phyloP scores from a whole-genome alignment of 805 yeast genomes.

The Metschnikowia bowlesiae region DNA sequence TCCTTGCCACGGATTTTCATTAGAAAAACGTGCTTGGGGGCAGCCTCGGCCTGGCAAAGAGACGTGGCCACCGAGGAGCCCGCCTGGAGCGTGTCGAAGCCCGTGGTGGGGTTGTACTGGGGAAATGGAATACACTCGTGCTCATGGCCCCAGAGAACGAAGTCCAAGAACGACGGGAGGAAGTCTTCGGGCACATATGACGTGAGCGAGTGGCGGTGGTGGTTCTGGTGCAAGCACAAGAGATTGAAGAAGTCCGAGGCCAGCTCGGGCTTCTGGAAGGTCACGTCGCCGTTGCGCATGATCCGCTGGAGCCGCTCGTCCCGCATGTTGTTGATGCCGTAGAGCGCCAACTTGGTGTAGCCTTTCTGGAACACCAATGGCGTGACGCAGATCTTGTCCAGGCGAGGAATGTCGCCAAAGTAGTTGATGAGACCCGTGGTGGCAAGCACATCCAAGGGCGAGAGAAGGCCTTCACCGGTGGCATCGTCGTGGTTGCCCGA shows the following conservation, averaged over 20 bases:
- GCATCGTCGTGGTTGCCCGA: slow-evolving; percentile 97
- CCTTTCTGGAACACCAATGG: slow-evolving; percentile 87
- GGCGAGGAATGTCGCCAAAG: slow-evolving; percentile 76
- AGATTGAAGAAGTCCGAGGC: slow-evolving; percentile 76
- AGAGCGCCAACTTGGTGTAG: slow-evolving; percentile 71
- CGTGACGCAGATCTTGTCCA: slow-evolving; percentile 65
- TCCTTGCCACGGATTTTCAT: slow-evolving; percentile 57
- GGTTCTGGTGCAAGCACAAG: slow-evolving; percentile 90
- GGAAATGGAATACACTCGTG: slow-evolving; percentile 87
- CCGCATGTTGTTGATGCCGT: slow-evolving; percentile 82
- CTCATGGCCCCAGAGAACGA: slow-evolving; percentile 96
- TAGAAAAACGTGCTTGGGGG: slow-evolving; percentile 69
- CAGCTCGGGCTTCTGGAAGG: slow-evolving; percentile 65
- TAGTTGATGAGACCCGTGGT: slow-evolving; percentile 83
- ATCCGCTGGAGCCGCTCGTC: slow-evolving; percentile 85
- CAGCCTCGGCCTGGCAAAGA: slow-evolving; percentile 77
- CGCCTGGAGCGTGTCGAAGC: slow-evolving; percentile 80
- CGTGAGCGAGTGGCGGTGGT: slow-evolving; percentile 72
- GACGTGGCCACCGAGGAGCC: slow-evolving; percentile 95
- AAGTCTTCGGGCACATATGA: slow-evolving; percentile 81
- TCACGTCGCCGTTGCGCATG: slow-evolving; percentile 75
- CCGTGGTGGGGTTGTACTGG: slow-evolving; percentile 50
- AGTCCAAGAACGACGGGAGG: slow-evolving; percentile 74
- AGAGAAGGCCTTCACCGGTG: slow-evolving; percentile 75
- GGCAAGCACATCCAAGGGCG: slow-evolving; percentile 81